phyloP scores from a whole-genome alignment of 2,329 filamentous ascomycete genomes.

The Aureobasidium pullulans region DNA sequence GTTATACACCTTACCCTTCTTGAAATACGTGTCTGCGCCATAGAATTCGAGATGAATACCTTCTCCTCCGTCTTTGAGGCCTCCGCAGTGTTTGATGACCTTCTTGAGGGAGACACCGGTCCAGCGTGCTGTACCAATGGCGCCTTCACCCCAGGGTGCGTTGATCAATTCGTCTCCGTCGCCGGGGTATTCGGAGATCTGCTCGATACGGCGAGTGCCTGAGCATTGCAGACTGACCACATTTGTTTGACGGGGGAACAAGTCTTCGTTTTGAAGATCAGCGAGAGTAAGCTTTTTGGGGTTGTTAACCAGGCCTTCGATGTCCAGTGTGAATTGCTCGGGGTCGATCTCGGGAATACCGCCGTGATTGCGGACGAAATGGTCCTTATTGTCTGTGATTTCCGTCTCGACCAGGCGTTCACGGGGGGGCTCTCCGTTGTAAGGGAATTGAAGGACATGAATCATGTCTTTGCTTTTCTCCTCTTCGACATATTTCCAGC shows the following conservation, averaged over 20 bases:
- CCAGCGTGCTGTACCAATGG: slow-evolving; percentile 59
- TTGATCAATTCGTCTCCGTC: slow-evolving; percentile 44
- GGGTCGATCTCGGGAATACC: slow-evolving; percentile 60
- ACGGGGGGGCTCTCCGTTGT: slow-evolving; percentile 38
- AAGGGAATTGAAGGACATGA: slow-evolving; percentile 41
- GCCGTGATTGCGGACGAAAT: slow-evolving; percentile 66
- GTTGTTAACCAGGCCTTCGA: slow-evolving; percentile 56
- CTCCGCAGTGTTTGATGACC: slow-evolving; percentile 63
- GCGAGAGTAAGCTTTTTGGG: slow-evolving; percentile 51
- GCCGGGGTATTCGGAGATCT: slow-evolving; percentile 58
- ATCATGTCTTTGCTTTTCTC: slow-evolving; percentile 42
- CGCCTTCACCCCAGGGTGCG: slow-evolving; percentile 52
- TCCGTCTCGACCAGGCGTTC: slow-evolving; percentile 49
- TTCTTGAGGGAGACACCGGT: slow-evolving; percentile 60
- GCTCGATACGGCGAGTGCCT: slow-evolving; percentile 62
- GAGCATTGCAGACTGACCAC: slow-evolving; percentile 59
- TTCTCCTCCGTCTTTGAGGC: slow-evolving; percentile 46
- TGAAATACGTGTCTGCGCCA: slow-evolving; percentile 68
- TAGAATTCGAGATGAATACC: slow-evolving; percentile 56
- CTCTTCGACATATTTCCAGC: slow-evolving; percentile 37
- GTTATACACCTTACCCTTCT: slow-evolving; percentile 57
- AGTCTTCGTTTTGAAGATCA: slow-evolving; percentile 53
- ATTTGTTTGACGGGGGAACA: slow-evolving; percentile 54
- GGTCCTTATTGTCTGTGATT: slow-evolving; percentile 55
- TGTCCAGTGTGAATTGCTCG: slow-evolving; percentile 44